Evolutionary conservation across 179 eudicot species (phyloP).

Genomic region (Spergularia azorica): DNA sequence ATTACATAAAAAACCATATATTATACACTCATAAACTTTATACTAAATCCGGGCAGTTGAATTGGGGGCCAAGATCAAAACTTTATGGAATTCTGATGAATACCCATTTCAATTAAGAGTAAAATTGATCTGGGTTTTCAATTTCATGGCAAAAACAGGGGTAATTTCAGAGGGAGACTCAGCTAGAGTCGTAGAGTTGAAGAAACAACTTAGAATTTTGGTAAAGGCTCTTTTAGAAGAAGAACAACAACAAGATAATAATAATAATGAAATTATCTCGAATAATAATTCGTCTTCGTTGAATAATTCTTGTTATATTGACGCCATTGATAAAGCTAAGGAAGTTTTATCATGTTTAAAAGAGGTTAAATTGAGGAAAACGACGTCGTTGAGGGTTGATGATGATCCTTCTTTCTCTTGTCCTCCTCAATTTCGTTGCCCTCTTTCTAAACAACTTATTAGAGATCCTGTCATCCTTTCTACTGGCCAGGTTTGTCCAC

Average conservation of each 20-base stretch:
- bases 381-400: constrained; percentile 32
- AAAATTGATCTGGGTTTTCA: constrained; percentile 24
- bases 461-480: constrained; percentile 81
- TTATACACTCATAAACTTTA: too few relatives aligned
- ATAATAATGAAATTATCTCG: constrained; percentile 5
- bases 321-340: constrained; percentile 61
- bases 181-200: constrained; percentile 49
- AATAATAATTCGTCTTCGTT: constrained; percentile 12
- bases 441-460: constrained; percentile 78
- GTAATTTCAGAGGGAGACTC: constrained; percentile 48
- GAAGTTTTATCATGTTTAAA: constrained; percentile 48
- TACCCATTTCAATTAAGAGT: constrained; percentile 32
- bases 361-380: constrained; percentile 41
- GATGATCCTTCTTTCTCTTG: constrained; percentile 9
- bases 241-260: constrained; percentile 15
- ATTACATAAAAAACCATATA: not conserved
- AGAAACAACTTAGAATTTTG: constrained; percentile 45
- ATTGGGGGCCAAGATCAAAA: constrained; percentile 1
- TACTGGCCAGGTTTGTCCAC: constrained; percentile 68
- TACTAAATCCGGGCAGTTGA: not conserved
- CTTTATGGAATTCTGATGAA: constrained; percentile 22
- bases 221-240: constrained; percentile 47
- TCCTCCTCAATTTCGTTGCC: constrained; percentile 79
- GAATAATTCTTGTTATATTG: constrained; percentile 23
- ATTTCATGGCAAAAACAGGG: constrained; percentile 54